A percentile compares a stretch with the other conserved stretches of the same genome.
Conservation (phyloP, 2,329 filamentous ascomycete genomes). For the Coniochaeta sp. region DNA sequence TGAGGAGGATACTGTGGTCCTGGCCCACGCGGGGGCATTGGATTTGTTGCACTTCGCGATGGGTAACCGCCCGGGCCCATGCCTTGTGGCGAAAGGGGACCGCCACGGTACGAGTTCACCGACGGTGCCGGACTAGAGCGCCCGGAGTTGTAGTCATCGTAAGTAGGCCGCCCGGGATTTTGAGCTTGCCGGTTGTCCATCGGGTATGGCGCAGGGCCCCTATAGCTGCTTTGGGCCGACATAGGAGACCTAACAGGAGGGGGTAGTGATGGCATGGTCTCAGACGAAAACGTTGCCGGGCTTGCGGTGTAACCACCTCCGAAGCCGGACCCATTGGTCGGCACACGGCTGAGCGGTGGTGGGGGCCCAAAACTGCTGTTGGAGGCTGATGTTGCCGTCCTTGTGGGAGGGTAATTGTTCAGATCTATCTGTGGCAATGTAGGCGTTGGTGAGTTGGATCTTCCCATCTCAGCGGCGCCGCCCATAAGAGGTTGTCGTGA, state of each 20-base stretch:
- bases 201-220: slow-evolving; percentile 6
- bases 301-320: slow-evolving; percentile 15
- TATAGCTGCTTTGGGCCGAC: slow-evolving; percentile 8
- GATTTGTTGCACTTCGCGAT: slow-evolving; percentile 19
- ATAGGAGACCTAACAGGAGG: slow-evolving; percentile 16
- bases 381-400: slow-evolving; percentile 15
- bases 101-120: slow-evolving; percentile 12
- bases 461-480: slow-evolving; percentile 22
- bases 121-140: slow-evolving; percentile 23
- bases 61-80: slow-evolving; percentile 14
- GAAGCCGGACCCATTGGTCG: slow-evolving; percentile 16
- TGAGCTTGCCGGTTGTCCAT: slow-evolving; percentile 3
- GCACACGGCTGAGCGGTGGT: slow-evolving; percentile 15
- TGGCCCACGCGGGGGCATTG: slow-evolving; percentile 15
- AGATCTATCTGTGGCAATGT: slow-evolving; percentile 13
- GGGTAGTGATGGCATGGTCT: slow-evolving; percentile 18
- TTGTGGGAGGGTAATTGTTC: slow-evolving; percentile 11
- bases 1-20: slow-evolving; percentile 17
- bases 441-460: slow-evolving; percentile 19
- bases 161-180: slow-evolving; percentile 3
- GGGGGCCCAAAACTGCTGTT: slow-evolving; percentile 14
- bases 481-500: slow-evolving; percentile 20
- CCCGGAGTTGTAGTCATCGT: slow-evolving; percentile 14
- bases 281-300: slow-evolving; percentile 16
- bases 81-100: slow-evolving; percentile 12